phyloP scores from a whole-genome alignment of 208 protist genomes.

The Acanthamoeba quina region DNA sequence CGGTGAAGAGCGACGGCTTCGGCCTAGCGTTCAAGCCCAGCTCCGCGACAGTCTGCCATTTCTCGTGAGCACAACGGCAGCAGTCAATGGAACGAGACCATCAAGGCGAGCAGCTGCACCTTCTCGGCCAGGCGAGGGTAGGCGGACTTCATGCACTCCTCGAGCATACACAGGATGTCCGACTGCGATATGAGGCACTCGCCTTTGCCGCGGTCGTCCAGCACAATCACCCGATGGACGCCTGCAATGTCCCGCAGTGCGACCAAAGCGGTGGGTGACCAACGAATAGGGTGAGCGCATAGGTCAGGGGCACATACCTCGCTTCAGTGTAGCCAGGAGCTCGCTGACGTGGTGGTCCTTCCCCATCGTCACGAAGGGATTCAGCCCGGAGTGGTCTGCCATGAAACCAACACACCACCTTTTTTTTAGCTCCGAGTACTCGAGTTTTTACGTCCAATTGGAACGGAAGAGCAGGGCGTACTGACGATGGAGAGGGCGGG shows the following conservation, averaged over 20 bases:
- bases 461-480: background rate
- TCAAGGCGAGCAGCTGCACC: background rate
- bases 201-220: background rate
- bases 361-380: background rate
- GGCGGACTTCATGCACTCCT: background rate
- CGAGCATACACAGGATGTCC: background rate
- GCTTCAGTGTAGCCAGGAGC: background rate
- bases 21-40: background rate
- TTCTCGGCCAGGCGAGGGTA: background rate
- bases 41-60: background rate
- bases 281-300: too few species aligned
- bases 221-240: constrained; percentile 17
- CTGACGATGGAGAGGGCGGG: constrained; percentile 40
- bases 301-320: background rate
- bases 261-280: too few species aligned
- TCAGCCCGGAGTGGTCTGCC: constrained; percentile 27
- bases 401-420: background rate
- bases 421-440: background rate
- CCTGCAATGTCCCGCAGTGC: background rate
- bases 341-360: background rate
- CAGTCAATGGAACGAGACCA: background rate
- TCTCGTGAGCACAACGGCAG: background rate
- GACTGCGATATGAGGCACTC: background rate
- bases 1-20: background rate
- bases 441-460: too few species aligned